Conservation (phyloP, 768 basidiomycete genomes). For the Boletus vinaceobasis region DNA sequence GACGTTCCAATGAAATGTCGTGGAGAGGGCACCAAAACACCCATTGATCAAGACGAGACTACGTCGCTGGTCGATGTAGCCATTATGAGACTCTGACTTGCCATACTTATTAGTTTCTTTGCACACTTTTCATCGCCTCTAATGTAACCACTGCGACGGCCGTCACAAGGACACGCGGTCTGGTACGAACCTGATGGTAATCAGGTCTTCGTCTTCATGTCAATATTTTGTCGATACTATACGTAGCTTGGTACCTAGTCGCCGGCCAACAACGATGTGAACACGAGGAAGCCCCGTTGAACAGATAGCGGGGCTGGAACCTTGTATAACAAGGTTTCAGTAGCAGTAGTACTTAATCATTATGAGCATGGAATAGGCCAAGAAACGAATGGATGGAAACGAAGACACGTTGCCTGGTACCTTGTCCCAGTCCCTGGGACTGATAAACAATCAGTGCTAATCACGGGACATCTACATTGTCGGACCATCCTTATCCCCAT, state of each 20-base stretch:
- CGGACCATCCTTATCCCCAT: constrained; percentile 1
- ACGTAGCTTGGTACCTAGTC: constrained; percentile 18
- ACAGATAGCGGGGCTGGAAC: constrained; percentile 18
- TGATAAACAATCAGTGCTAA: neutral
- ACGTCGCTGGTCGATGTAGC: constrained; percentile 24
- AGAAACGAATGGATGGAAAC: constrained; percentile 13
- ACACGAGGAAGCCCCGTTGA: constrained; percentile 26
- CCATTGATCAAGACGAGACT: constrained; percentile 6
- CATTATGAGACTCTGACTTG: constrained; percentile 13
- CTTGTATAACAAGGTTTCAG: constrained; percentile 23
- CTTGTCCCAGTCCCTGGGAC: constrained; percentile 6
- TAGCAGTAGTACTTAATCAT: constrained; percentile 12
- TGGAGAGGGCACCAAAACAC: neutral
- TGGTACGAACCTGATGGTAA: constrained; percentile 10
- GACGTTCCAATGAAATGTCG: constrained; percentile 24
- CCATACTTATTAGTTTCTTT: constrained; percentile 21
- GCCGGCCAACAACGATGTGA: constrained; percentile 26
- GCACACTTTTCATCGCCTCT: constrained; percentile 3
- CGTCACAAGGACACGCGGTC: constrained; percentile 2
- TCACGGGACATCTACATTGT: neutral
- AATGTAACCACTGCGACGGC: constrained; percentile 9
- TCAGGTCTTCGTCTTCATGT: constrained; percentile 9
- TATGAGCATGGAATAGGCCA: constrained; percentile 7
- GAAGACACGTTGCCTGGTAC: constrained; percentile 16
- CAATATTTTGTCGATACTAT: constrained; percentile 13